Evolutionary conservation across 1,284 basidiomycete genomes (phyloP), one percentile per base, ranked within the genome.

Genomic region (Sutorius eximius): DNA sequence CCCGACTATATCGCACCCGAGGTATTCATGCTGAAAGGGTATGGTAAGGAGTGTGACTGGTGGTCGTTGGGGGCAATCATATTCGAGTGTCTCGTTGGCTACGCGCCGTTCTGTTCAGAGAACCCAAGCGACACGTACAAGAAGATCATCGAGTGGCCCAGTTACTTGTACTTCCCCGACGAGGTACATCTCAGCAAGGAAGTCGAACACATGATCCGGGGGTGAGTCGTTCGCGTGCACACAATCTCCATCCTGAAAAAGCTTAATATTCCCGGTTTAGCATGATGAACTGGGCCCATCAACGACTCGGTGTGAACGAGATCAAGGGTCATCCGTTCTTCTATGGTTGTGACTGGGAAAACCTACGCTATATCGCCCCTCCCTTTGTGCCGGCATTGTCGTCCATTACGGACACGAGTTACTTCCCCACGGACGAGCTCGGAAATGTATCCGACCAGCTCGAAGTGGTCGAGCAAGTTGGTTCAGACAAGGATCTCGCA

Each of bases 21-120:
- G 69, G 97, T 99, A 69, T 99, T 99, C 81, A 76, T 96, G 69
- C 90, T 97, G 77, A 92, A 97, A 69, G 96, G 96, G 3, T 99
- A 99, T 65, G 94, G 95, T 50, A 95, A 98, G 73, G 96, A 98
- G 74, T 97, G 95, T 69, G 95, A 98, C 72, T 98, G 95, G 95
- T 98, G 95, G 95, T 95, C 92, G 37, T 76, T 95, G 46, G 93
- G 96, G 12, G 95, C 95, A 5, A 98, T 99, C 75, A 98, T 97
- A 89, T 99, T 96, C 69, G 96, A 99, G 74, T 98, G 96, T 74
- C 81, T 99, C 24, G 94, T 98, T 63, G 96, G 93, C 59, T 98
- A 96, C 71, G 95, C 95, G 12, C 95, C 95, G 3, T 98, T 98
- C 81, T 98, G 95, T 73, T 97, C 95, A 10, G 95, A 98, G 69